These are phyloP conservation scores for Gloeopeniophorella convolvens DNA, from an alignment of 768 basidiomycete genomes.

Conservation along the genomic window DNA sequence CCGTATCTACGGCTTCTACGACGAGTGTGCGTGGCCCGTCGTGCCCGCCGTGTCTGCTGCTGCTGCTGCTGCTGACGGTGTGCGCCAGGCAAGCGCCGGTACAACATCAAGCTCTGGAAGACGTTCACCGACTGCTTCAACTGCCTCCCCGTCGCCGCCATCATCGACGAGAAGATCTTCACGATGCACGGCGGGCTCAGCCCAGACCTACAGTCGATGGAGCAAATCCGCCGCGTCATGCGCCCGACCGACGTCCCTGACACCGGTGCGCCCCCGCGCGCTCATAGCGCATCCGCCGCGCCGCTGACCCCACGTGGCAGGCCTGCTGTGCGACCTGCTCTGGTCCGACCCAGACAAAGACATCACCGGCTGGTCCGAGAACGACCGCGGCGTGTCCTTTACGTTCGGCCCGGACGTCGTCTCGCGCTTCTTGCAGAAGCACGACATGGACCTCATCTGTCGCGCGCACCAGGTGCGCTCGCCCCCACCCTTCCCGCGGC, in stretches of 20 bases:
- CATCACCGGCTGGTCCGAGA: conserved; percentile 98
- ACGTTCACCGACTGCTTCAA: conserved; percentile 99
- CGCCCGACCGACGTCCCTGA: conserved; percentile 98
- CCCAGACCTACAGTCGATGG: conserved; percentile 97
- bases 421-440: conserved; percentile 94
- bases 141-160: conserved; percentile 96
- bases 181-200: conserved; percentile 98
- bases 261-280: conserved; percentile 56
- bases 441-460: conserved; percentile 99
- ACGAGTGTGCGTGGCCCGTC: conserved; percentile 98
- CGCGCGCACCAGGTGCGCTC: conserved; percentile 86
- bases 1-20: conserved; percentile 98
- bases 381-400: conserved; percentile 97
- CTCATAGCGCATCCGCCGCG: neutral
- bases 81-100: conserved; percentile 87
- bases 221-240: conserved; percentile 98
- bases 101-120: conserved; percentile 99
- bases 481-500: neutral
- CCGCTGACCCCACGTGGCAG: conserved; percentile 34
- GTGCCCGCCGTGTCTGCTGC: conserved; percentile 19
- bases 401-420: conserved; percentile 99
- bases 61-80: neutral
- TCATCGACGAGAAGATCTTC: conserved; percentile 99
- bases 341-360: conserved; percentile 99
- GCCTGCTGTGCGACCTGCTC: conserved; percentile 88